phyloP scores from a whole-genome alignment of 2,329 filamentous ascomycete genomes.

The Botrytis aclada region DNA sequence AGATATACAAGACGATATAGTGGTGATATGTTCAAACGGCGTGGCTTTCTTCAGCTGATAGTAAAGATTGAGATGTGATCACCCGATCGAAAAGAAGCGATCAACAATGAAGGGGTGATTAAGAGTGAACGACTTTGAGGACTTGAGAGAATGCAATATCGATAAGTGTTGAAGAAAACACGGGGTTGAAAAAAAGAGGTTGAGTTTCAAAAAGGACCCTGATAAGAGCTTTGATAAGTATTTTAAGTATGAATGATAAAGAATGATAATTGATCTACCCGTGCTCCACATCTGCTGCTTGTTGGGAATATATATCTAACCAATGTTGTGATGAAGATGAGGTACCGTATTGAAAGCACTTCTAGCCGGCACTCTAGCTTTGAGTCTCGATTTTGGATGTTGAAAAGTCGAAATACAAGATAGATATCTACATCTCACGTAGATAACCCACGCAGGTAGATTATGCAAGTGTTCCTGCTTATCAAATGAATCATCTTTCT shows the following conservation, averaged over 20 bases:
- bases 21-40: neutral
- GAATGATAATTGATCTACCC: neutral
- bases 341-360: neutral
- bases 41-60: neutral
- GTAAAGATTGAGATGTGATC: neutral
- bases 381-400: neutral
- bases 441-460: neutral
- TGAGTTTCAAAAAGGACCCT: too few species aligned
- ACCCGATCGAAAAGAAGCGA: neutral
- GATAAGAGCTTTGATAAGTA: conserved; percentile 8
- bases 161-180: neutral
- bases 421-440: neutral
- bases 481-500: too few species aligned
- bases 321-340: neutral
- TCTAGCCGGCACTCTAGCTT: neutral
- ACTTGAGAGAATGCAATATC: neutral
- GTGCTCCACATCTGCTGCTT: neutral
- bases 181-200: neutral
- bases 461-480: neutral
- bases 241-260: neutral
- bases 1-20: neutral
- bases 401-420: neutral
- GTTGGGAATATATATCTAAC: neutral
- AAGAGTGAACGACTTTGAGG: neutral
- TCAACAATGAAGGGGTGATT: neutral